Evolutionary conservation across 768 basidiomycete genomes (phyloP), one percentile per base, ranked within the genome.

Genomic region (Tricholoma terreum): DNA sequence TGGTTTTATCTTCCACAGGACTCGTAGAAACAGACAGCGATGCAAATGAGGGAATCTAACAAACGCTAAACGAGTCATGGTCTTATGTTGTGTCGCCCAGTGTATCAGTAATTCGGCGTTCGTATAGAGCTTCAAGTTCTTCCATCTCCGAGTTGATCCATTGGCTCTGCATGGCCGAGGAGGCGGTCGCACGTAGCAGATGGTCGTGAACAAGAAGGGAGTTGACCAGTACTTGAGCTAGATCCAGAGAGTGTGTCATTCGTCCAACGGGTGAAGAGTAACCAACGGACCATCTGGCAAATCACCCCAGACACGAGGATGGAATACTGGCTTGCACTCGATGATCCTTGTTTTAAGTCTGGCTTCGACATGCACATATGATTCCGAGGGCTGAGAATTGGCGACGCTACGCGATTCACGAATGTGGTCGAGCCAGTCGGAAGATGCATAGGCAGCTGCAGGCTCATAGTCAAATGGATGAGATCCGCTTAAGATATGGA

Each of bases 381-480:
- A 66, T 52, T 79, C 71, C 8, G 83, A 83, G 51, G 64, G 70
- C 56, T 74, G 75, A 53, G 69, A 71, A 58, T 56, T 38, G 11
- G 62, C 54, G 57, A 35, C 11, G 17, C 52, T 67, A 61, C 69
- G 73, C 31, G 75, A 76, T 27, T 72, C 71, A 61, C 69, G 61
- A 6, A 69, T 65, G 59, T 73, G 75, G 61, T 61, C 68, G 48
- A 70, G 49, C 75, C 79, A 77, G 54, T 70, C 67, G 4, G 74
- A 73, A 33, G 76, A 74, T 17, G 68, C 62, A 43, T 67, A 66
- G 53, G 61, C 58, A 48, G 10, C 34, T 31, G 65, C 61, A 58
- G 68, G 71, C 6, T 79, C 83, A 60, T 84, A 81, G 67, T 92
- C 90, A 64, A 92, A 92, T 0, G 90, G 90, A 69, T 92, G 90